Percentiles rank a stretch among this genome's conserved stretches.
phyloP scores from a whole-genome alignment of 768 basidiomycete species.

The Leccinum obscurum region DNA sequence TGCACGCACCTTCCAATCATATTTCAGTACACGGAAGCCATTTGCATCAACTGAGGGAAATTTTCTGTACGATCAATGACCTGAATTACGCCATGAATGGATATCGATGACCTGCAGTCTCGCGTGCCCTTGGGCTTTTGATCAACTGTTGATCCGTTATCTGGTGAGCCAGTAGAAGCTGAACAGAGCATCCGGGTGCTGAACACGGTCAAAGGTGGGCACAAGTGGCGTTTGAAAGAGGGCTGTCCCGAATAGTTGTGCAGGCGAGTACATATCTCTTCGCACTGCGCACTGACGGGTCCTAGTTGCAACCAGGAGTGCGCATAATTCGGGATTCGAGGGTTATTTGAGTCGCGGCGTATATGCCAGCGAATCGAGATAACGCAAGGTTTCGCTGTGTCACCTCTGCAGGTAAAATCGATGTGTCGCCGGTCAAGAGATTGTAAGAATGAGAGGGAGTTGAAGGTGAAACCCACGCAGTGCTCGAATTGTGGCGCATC shows the following conservation, averaged over 20 bases:
- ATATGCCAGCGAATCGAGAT: not conserved
- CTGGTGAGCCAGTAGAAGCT: not conserved
- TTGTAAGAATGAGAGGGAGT: not conserved
- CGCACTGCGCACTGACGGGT: not conserved
- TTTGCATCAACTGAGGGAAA: not conserved
- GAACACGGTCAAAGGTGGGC: not conserved
- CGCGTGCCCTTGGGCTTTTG: not conserved
- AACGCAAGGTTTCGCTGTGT: not conserved
- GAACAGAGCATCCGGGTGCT: not conserved
- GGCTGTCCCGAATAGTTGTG: not conserved
- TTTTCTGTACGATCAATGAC: not conserved
- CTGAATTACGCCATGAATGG: too few species aligned
- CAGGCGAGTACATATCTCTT: conserved; percentile 12
- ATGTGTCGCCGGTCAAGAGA: not conserved
- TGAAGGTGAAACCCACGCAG: not conserved
- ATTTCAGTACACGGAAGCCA: not conserved
- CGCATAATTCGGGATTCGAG: not conserved
- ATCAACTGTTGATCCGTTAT: not conserved
- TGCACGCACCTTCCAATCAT: not conserved
- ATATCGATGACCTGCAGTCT: not conserved
- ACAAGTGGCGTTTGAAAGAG: conserved; percentile 3
- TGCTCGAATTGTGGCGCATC: not conserved
- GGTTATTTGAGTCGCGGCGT: not conserved
- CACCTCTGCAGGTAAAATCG: not conserved
- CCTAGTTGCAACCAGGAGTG: not conserved